Conservation (phyloP, 2,329 filamentous ascomycete genomes). For the Penicillium sp. region DNA sequence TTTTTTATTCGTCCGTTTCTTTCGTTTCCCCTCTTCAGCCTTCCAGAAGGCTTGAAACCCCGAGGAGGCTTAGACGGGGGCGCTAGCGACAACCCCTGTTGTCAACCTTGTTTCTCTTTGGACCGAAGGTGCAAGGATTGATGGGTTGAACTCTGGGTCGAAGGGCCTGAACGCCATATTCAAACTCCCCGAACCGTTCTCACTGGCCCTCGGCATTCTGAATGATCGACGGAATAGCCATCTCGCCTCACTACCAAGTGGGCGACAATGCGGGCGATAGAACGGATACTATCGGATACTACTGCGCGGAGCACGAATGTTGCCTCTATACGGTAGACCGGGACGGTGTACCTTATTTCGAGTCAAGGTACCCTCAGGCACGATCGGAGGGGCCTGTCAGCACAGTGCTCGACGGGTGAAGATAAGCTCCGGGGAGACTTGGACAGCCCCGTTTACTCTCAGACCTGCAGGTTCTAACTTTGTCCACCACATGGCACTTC, state of each 20-base stretch:
- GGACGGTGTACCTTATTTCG: not conserved
- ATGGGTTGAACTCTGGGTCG: conserved; percentile 2
- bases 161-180: conserved; percentile 7
- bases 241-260: not conserved
- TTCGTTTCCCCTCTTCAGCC: not conserved
- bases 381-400: not conserved
- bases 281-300: not conserved
- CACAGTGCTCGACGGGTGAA: not conserved
- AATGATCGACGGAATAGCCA: not conserved
- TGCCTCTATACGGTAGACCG: not conserved
- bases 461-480: not conserved
- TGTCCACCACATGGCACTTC: conserved; percentile 8
- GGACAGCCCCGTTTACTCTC: not conserved
- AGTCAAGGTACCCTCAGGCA: not conserved
- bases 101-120: conserved; percentile 9
- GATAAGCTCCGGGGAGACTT: not conserved
- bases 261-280: not conserved
- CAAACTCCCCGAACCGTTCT: conserved; percentile 1
- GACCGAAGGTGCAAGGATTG: conserved; percentile 3
- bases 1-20: too few relatives aligned
- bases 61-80: conserved; percentile 2
- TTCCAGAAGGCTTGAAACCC: not conserved
- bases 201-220: conserved; percentile 1
- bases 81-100: not conserved
- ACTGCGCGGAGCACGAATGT: not conserved